phyloP scores from a whole-genome alignment of 306 rosid species.

The Medicago lupulina region DNA sequence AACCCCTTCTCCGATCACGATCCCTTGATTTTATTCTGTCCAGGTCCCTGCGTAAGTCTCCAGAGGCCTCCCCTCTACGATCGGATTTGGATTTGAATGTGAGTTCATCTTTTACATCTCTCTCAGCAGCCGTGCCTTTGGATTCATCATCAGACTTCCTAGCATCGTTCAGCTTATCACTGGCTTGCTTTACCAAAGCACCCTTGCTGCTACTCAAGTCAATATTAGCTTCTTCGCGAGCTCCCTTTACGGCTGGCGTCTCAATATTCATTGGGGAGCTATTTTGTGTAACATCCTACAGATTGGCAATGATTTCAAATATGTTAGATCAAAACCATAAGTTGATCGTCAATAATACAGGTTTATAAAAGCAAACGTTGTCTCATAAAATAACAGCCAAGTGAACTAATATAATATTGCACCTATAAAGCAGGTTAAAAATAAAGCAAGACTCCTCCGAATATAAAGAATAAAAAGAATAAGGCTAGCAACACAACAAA shows the following conservation, averaged over 20 bases:
- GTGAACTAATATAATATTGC: constrained; percentile 11
- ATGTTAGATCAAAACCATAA: constrained; percentile 7
- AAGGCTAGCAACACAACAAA: too few relatives aligned
- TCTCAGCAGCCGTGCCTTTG: constrained; percentile 56
- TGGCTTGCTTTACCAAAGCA: constrained; percentile 53
- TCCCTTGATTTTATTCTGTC: constrained; percentile 70
- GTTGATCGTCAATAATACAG: not conserved
- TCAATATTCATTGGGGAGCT: constrained; percentile 58
- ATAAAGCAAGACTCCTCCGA: not conserved
- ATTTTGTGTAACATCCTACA: constrained; percentile 67
- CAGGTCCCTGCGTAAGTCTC: constrained; percentile 60
- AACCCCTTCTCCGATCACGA: constrained; percentile 85
- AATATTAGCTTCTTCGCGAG: constrained; percentile 48
- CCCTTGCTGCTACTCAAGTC: constrained; percentile 64
- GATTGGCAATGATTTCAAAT: constrained; percentile 17
- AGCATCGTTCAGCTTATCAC: constrained; percentile 63
- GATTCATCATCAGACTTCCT: constrained; percentile 75
- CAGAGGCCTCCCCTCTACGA: constrained; percentile 59
- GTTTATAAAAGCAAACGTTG: constrained; percentile 13
- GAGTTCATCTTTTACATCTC: constrained; percentile 62
- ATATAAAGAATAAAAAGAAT: not conserved
- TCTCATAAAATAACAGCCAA: constrained; percentile 19
- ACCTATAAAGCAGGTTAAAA: constrained; percentile 31
- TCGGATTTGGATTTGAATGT: constrained; percentile 62
- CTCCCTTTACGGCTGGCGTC: constrained; percentile 49